These are phyloP conservation scores for Pseudonectria buxi DNA, from an alignment of 2,329 filamentous ascomycete genomes.

Conservation along the genomic window DNA sequence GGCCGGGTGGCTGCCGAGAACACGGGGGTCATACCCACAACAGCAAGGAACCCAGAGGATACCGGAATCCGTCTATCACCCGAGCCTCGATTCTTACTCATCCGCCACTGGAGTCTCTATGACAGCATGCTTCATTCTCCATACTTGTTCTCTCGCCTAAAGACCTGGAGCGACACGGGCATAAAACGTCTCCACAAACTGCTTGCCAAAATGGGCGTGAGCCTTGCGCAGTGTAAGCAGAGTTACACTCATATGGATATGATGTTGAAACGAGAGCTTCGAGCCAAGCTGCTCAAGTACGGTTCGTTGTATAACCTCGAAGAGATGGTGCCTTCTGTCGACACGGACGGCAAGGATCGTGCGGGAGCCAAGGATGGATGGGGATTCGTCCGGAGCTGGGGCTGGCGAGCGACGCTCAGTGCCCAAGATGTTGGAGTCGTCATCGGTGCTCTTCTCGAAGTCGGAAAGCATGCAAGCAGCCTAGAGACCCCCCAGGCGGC, in stretches of 20 bases:
- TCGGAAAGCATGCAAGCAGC: constrained; percentile 55
- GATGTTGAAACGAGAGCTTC: constrained; percentile 81
- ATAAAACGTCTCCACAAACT: constrained; percentile 87
- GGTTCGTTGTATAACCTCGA: constrained; percentile 90
- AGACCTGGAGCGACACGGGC: constrained; percentile 89
- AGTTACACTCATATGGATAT: constrained; percentile 98
- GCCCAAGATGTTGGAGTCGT: constrained; percentile 93
- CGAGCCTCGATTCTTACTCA: constrained; percentile 85
- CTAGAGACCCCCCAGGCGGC: constrained; percentile 23
- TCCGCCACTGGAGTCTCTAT: constrained; percentile 94
- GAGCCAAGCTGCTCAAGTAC: constrained; percentile 82
- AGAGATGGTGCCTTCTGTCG: constrained; percentile 77
- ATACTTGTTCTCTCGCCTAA: constrained; percentile 83
- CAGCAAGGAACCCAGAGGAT: constrained; percentile 81
- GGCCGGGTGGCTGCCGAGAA: constrained; percentile 58
- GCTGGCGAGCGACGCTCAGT: constrained; percentile 89
- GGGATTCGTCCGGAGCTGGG: constrained; percentile 97
- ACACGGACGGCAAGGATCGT: constrained; percentile 62
- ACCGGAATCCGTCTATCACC: constrained; percentile 87
- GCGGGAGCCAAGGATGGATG: constrained; percentile 79
- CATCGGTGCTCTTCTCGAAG: constrained; percentile 85
- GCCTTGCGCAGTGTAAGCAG: constrained; percentile 86
- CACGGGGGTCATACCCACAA: constrained; percentile 80
- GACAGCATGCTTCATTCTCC: constrained; percentile 98
- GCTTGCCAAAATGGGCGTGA: constrained; percentile 96